Percentiles rank a stretch among this genome's conserved stretches.
Evolutionary conservation across 306 rosid species (phyloP).

Genomic region (Quercus alba): DNA sequence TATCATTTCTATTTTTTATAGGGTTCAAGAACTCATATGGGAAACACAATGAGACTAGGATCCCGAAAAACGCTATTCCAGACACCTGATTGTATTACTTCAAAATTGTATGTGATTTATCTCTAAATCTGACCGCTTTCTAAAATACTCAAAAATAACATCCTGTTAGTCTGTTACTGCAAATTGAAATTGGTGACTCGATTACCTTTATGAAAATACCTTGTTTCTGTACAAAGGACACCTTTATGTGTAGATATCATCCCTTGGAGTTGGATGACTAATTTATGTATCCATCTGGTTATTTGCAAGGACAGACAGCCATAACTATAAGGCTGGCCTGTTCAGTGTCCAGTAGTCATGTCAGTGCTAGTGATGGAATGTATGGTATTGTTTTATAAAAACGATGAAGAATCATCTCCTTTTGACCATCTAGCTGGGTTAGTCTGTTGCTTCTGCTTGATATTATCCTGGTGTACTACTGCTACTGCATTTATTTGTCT

Average conservation of each 20-base stretch:
- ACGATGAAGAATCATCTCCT: background rate
- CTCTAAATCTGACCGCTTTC: slow-evolving; percentile 15
- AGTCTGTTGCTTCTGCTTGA: background rate
- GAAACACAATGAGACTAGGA: slow-evolving; percentile 98
- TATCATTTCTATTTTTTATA: slow-evolving; percentile 18
- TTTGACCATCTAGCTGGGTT: background rate
- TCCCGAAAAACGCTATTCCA: slow-evolving; percentile 84
- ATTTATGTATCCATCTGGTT: background rate
- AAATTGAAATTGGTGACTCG: background rate
- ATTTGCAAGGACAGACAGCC: background rate
- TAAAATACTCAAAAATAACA: background rate
- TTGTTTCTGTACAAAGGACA: no score
- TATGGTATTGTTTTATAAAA: background rate
- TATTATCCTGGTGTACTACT: background rate
- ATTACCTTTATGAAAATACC: background rate
- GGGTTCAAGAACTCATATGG: slow-evolving; percentile 99
- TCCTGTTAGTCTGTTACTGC: background rate
- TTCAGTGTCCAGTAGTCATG: background rate
- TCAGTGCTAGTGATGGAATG: background rate
- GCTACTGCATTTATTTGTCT: background rate
- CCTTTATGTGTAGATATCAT: no score
- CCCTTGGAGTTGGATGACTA: no score
- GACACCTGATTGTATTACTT: slow-evolving; percentile 71
- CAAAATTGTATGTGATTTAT: slow-evolving; percentile 74
- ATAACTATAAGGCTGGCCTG: background rate